Conservation (phyloP, 805 yeast species). For the Candida hungchunana region DNA sequence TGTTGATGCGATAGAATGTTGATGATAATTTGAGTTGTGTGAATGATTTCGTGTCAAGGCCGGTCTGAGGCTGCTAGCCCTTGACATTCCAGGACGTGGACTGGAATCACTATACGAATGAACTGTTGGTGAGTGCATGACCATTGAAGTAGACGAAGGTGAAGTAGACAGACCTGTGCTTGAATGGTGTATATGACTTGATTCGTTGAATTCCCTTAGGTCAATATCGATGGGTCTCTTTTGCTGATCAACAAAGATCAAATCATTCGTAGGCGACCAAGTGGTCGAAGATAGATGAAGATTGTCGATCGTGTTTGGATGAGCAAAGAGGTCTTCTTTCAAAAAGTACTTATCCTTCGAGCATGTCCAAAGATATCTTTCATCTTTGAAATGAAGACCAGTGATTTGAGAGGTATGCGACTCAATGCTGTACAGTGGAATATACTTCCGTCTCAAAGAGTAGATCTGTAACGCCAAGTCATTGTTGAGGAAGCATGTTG, state of each 20-base stretch:
- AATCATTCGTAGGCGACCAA: slow-evolving; percentile 53
- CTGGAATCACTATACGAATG: slow-evolving; percentile 12
- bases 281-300: slow-evolving; percentile 47
- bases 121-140: slow-evolving; percentile 5
- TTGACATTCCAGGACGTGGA: slow-evolving; percentile 26
- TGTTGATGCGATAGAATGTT: slow-evolving; percentile 7
- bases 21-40: slow-evolving; percentile 10
- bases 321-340: slow-evolving; percentile 43
- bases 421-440: slow-evolving; percentile 57
- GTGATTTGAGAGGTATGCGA: slow-evolving; percentile 46
- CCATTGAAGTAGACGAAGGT: slow-evolving; percentile 14
- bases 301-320: slow-evolving; percentile 43
- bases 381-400: slow-evolving; percentile 53
- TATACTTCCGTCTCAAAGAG: slow-evolving; percentile 63
- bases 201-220: slow-evolving; percentile 2
- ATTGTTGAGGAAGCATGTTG: slow-evolving; percentile 68
- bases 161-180: slow-evolving; percentile 14
- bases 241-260: slow-evolving; percentile 49
- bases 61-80: slow-evolving; percentile 23
- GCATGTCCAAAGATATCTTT: slow-evolving; percentile 42
- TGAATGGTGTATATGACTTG: not conserved
- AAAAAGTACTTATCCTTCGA: slow-evolving; percentile 47
- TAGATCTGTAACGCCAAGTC: slow-evolving; percentile 64
- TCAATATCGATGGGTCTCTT: slow-evolving; percentile 9
- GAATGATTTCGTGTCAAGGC: slow-evolving; percentile 17